phyloP scores from a whole-genome alignment of 106 monocot genomes.

The Acorus gramineus region DNA sequence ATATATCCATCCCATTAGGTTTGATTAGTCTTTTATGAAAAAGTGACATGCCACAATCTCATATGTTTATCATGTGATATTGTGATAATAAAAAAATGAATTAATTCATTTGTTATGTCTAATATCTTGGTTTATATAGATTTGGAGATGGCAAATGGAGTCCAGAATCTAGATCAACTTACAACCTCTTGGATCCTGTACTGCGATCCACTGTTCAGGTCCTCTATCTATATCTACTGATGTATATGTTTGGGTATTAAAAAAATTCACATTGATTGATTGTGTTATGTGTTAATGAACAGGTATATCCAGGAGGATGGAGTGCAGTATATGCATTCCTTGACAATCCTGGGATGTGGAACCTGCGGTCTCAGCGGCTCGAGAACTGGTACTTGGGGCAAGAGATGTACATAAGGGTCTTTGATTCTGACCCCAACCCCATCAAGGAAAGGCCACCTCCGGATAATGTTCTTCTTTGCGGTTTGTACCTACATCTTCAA shows the following conservation, averaged over 20 bases:
- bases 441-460: slow-evolving; percentile 37
- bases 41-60: no score
- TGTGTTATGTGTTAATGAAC: neutral
- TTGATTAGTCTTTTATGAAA: no score
- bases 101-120: no score
- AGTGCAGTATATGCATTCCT: slow-evolving; percentile 30
- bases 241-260: neutral
- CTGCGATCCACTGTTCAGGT: slow-evolving; percentile 35
- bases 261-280: neutral
- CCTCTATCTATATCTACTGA: no score
- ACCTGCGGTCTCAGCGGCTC: slow-evolving; percentile 28
- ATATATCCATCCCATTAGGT: no score
- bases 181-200: slow-evolving; percentile 31
- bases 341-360: slow-evolving; percentile 50
- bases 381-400: slow-evolving; percentile 37
- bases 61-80: no score
- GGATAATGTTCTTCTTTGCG: slow-evolving; percentile 29
- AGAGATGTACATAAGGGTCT: slow-evolving; percentile 34
- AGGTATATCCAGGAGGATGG: slow-evolving; percentile 46
- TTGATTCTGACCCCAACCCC: slow-evolving; percentile 24
- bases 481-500: neutral
- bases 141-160: slow-evolving; percentile 36
- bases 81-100: no score
- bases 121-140: slow-evolving; percentile 1
- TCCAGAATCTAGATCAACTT: slow-evolving; percentile 17